These are phyloP conservation scores for Sisymbrium altissimum DNA, from an alignment of 345 rosid species.

Conservation along the genomic window DNA sequence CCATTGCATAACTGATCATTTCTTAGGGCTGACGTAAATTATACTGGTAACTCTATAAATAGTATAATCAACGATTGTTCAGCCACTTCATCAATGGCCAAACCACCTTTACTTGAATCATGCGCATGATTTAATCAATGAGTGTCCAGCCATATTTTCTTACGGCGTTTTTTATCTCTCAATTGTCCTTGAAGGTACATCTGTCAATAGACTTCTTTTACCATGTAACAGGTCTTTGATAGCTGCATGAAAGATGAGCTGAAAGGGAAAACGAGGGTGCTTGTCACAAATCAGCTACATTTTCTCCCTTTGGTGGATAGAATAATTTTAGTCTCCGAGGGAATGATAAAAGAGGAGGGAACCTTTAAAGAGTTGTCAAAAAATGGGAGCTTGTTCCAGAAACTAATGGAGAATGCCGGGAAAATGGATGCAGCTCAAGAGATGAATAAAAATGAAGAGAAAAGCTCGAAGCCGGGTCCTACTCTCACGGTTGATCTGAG, in stretches of 20 bases:
- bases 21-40: background rate
- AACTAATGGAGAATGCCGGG: constrained; percentile 94
- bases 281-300: constrained; percentile 94
- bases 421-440: constrained; percentile 74
- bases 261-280: constrained; percentile 74
- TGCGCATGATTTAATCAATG: background rate
- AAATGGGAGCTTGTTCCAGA: constrained; percentile 68
- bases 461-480: constrained; percentile 39
- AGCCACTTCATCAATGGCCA: background rate
- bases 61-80: background rate
- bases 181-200: background rate
- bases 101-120: background rate
- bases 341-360: constrained; percentile 83
- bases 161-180: background rate
- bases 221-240: constrained; percentile 69
- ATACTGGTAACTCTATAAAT: background rate
- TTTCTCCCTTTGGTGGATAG: constrained; percentile 91
- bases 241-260: constrained; percentile 82
- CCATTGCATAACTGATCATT: background rate
- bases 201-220: constrained; percentile 2
- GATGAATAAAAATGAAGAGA: constrained; percentile 29
- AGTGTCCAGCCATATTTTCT: background rate
- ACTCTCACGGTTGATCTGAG: constrained; percentile 33
- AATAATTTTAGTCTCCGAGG: constrained; percentile 68
- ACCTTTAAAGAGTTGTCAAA: constrained; percentile 78